These are phyloP conservation scores for Zalerion maritima DNA, from an alignment of 495 filamentous ascomycete species.

Conservation along the genomic window DNA sequence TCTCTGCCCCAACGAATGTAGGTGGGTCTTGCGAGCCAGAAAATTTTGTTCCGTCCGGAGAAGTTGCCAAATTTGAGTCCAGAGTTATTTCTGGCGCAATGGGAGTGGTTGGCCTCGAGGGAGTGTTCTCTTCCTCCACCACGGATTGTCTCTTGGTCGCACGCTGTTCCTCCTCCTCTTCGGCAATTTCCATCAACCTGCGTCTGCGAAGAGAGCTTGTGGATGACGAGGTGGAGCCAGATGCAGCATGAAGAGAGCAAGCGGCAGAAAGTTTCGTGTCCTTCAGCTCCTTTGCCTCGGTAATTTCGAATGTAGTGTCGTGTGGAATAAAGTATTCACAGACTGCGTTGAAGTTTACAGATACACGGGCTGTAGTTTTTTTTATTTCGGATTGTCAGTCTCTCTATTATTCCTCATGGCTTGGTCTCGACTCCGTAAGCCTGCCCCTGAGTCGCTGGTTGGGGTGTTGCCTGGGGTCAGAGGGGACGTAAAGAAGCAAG, in stretches of 20 bases:
- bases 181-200: constrained; percentile 77
- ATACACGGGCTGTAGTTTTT: constrained; percentile 60
- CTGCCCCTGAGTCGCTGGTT: too few relatives aligned
- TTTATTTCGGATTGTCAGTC: constrained; percentile 2
- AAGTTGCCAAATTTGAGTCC: constrained; percentile 20
- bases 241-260: constrained; percentile 80
- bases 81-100: too few relatives aligned
- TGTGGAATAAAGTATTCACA: constrained; percentile 76
- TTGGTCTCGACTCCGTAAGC: too few relatives aligned
- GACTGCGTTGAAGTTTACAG: constrained; percentile 85
- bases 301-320: constrained; percentile 66
- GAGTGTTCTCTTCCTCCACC: constrained; percentile 28
- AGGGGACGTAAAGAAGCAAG: constrained; percentile 3
- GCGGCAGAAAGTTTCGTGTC: constrained; percentile 79
- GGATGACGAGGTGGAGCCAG: constrained; percentile 75
- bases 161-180: constrained; percentile 55
- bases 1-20: constrained; percentile 21
- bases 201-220: constrained; percentile 62
- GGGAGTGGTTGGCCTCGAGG: too few relatives aligned
- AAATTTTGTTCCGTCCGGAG: constrained; percentile 26
- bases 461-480: neutral
- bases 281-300: constrained; percentile 60
- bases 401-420: too few relatives aligned
- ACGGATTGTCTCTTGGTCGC: constrained; percentile 33
- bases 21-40: constrained; percentile 21